Conservation (phyloP, 2,329 filamentous ascomycete genomes). For the Colletotrichum agaves region DNA sequence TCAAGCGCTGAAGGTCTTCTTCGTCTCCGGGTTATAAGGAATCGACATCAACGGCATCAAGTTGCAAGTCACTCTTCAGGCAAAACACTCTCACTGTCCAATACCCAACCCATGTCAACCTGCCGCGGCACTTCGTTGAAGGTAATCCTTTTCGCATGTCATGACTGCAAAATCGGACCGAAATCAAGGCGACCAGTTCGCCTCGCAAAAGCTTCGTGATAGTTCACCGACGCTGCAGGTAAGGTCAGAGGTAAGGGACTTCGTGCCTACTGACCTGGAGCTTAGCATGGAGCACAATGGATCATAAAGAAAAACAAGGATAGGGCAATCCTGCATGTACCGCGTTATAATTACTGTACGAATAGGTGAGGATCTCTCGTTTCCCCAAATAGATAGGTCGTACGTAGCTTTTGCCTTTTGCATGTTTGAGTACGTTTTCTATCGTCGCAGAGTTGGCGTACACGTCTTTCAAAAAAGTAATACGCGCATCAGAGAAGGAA, state of each 20-base stretch:
- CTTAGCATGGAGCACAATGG: slow-evolving; percentile 32
- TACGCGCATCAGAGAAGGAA: not conserved
- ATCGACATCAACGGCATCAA: slow-evolving; percentile 1
- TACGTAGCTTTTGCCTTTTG: slow-evolving; percentile 13
- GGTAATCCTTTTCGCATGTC: slow-evolving; percentile 27
- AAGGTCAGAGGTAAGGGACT: slow-evolving; percentile 67
- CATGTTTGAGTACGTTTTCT: not conserved
- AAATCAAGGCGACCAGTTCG: not conserved
- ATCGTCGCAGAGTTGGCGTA: not conserved
- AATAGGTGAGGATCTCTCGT: slow-evolving; percentile 36
- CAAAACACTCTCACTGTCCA: not conserved
- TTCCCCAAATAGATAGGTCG: slow-evolving; percentile 10
- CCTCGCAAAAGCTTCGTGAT: slow-evolving; percentile 8
- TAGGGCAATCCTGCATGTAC: slow-evolving; percentile 32
- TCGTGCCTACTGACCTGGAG: slow-evolving; percentile 50
- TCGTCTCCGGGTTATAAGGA: not conserved
- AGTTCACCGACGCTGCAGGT: slow-evolving; percentile 52
- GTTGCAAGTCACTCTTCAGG: slow-evolving; percentile 1
- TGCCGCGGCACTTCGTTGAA: slow-evolving; percentile 32
- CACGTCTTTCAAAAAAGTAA: not conserved
- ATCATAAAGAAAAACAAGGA: slow-evolving; percentile 12
- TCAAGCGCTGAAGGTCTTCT: slow-evolving; percentile 12
- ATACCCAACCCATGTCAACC: not conserved
- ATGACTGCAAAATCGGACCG: not conserved
- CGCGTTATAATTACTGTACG: slow-evolving; percentile 34